These are phyloP conservation scores for Santalum album DNA, from an alignment of 164 flowering plant genomes.

Conservation along the genomic window DNA sequence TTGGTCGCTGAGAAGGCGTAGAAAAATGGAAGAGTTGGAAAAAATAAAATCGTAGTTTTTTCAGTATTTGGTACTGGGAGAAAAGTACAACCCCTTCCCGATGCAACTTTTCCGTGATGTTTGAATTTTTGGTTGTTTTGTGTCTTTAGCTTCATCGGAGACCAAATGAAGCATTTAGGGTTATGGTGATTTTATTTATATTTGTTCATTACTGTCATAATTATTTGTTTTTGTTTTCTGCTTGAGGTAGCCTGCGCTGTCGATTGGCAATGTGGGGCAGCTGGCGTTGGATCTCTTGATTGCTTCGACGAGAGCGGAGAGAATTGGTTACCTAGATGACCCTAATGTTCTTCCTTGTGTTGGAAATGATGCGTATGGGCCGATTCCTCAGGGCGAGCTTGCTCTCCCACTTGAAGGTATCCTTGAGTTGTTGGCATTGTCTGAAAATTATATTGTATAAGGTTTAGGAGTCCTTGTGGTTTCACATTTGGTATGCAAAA, in stretches of 20 bases:
- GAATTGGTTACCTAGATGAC: constrained; percentile 67
- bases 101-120: background rate
- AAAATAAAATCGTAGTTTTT: too few species aligned
- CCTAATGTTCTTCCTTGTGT: constrained; percentile 73
- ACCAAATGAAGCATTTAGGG: background rate
- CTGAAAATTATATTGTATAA: too few species aligned
- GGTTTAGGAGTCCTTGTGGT: too few species aligned
- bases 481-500: too few species aligned
- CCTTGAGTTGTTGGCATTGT: background rate
- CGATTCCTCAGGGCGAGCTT: constrained; percentile 48
- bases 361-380: constrained; percentile 79
- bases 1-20: background rate
- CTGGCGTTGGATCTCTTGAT: constrained; percentile 68
- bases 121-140: background rate
- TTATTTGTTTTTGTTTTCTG: background rate
- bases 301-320: constrained; percentile 51
- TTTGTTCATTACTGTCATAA: background rate
- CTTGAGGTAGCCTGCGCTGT: constrained; percentile 64
- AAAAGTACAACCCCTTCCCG: too few species aligned
- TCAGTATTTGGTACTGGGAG: too few species aligned
- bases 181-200: background rate
- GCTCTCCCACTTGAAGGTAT: constrained; percentile 68
- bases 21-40: background rate
- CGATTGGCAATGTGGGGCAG: constrained; percentile 92
- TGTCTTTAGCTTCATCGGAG: background rate